These are phyloP conservation scores for Postia placenta DNA, from an alignment of 768 basidiomycete genomes.

Conservation along the genomic window DNA sequence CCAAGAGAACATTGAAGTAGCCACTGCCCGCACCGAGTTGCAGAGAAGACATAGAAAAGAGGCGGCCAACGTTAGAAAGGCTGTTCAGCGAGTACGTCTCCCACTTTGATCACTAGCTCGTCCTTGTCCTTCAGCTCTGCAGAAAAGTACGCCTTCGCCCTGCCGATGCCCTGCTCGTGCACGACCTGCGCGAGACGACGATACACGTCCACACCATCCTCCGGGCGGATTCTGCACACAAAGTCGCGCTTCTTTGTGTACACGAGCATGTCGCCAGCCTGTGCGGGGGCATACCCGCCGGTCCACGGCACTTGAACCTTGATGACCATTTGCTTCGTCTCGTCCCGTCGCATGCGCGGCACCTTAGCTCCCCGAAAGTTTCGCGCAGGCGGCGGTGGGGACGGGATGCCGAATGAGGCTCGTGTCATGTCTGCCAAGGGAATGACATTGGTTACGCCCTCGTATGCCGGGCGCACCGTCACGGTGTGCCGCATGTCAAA, in stretches of 20 bases:
- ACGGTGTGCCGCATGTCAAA: slow-evolving; percentile 39
- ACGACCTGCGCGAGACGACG: slow-evolving; percentile 35
- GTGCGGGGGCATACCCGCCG: background rate
- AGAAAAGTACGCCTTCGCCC: slow-evolving; percentile 47
- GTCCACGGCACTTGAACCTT: slow-evolving; percentile 46
- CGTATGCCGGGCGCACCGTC: slow-evolving; percentile 41
- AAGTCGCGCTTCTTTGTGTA: slow-evolving; percentile 53
- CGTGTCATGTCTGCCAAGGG: slow-evolving; percentile 28
- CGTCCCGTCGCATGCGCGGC: slow-evolving; percentile 16
- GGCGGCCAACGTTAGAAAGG: slow-evolving; percentile 40
- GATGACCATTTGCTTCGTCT: slow-evolving; percentile 39
- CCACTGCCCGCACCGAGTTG: too few species aligned
- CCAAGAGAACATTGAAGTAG: too few species aligned
- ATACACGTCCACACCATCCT: slow-evolving; percentile 31
- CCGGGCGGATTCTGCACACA: slow-evolving; percentile 34
- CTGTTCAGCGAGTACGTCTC: slow-evolving; percentile 50
- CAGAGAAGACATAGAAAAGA: background rate
- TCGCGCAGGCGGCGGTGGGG: slow-evolving; percentile 15
- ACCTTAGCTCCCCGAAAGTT: slow-evolving; percentile 13
- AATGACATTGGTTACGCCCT: slow-evolving; percentile 9
- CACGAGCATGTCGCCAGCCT: slow-evolving; percentile 27
- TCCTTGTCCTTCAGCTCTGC: slow-evolving; percentile 43
- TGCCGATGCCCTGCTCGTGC: slow-evolving; percentile 33
- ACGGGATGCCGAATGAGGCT: slow-evolving; percentile 22
- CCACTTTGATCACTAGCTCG: slow-evolving; percentile 43